Evolutionary conservation across 129 eudicot genomes (phyloP).

Genomic region (sunflower (Helianthus annuus)): DNA sequence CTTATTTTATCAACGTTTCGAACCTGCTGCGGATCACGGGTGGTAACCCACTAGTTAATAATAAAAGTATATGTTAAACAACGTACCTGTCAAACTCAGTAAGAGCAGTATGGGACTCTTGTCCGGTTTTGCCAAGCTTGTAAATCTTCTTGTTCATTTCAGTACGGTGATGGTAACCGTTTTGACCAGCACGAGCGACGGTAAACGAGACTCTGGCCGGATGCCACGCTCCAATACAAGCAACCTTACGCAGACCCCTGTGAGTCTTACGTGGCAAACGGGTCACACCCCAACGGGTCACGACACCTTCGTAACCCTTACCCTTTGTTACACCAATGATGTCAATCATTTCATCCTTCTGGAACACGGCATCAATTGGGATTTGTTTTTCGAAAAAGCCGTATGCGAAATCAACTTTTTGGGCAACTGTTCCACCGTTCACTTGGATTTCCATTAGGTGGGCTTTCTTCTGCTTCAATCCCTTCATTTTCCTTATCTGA

Average conservation of each 20-base stretch:
- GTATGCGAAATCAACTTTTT: constrained; percentile 68
- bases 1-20: neutral
- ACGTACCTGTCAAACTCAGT: constrained; percentile 76
- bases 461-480: constrained; percentile 79
- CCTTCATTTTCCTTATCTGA: constrained; percentile 75
- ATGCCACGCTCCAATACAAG: constrained; percentile 82
- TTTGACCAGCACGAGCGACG: constrained; percentile 83
- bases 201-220: constrained; percentile 77
- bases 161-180: constrained; percentile 79
- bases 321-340: constrained; percentile 72
- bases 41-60: neutral
- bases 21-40: too few relatives aligned
- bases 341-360: constrained; percentile 80
- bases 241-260: constrained; percentile 84
- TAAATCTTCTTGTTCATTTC: constrained; percentile 77
- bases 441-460: constrained; percentile 79
- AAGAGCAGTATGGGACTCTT: constrained; percentile 62
- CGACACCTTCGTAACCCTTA: constrained; percentile 82
- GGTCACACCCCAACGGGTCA: constrained; percentile 83
- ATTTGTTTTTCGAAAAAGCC: constrained; percentile 65
- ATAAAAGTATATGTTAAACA: neutral
- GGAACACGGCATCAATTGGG: constrained; percentile 72
- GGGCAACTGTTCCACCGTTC: constrained; percentile 65
- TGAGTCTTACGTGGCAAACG: constrained; percentile 76
- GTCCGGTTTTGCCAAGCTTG: constrained; percentile 66